Evolutionary conservation across 2,329 filamentous ascomycete species (phyloP), one percentile per base, ranked within the genome.

Genomic region (Metarhizium album): DNA sequence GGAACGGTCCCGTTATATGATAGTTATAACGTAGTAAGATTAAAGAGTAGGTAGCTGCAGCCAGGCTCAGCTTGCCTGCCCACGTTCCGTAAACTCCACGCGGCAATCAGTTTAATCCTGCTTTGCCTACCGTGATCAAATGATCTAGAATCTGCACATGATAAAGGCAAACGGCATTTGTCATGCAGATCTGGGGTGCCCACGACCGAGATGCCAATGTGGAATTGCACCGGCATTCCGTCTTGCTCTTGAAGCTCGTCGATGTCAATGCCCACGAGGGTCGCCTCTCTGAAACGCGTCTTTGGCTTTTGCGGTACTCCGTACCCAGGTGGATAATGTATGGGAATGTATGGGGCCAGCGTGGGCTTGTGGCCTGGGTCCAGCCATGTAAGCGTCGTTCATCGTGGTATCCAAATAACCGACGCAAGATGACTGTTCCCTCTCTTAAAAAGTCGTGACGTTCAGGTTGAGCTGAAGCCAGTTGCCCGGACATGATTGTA

Each of bases 151-250:
- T n/a, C 35, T 40, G 33, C 22, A 11, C 8, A 6, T 42, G 38
- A 42, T 18, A 22, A 22, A 42, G 38, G 38, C 14, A 14, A 23
- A 38, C 45, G 48, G 29, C 45, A 53, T 23, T 47, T 43, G n/a
- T 40, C 20, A 31, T 53, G 52, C 40, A 48, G 45, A 22, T 53
- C n/a, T 45, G 24, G 31, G 29, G 52, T 53, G n/a, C 40, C 48
- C 14, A 53, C 23, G 38, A 51, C 42, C 31, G 52, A 53, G 40
- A 53, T 53, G 27, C 49, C 45, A 38, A 51, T 53, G 45, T 51
- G 49, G 45, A 51, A 48, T 46, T 51, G 40, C 24, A 51, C 38
- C 16, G 45, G 45, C 8, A 53, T 42, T 18, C 38, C 40, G 9
- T 51, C 33, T 45, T 48, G 48, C 18, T 51, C 52, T 9, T 29